Base-by-base conservation (phyloP, 768 basidiomycete genomes). In the Trametes sanguinea region DNA sequence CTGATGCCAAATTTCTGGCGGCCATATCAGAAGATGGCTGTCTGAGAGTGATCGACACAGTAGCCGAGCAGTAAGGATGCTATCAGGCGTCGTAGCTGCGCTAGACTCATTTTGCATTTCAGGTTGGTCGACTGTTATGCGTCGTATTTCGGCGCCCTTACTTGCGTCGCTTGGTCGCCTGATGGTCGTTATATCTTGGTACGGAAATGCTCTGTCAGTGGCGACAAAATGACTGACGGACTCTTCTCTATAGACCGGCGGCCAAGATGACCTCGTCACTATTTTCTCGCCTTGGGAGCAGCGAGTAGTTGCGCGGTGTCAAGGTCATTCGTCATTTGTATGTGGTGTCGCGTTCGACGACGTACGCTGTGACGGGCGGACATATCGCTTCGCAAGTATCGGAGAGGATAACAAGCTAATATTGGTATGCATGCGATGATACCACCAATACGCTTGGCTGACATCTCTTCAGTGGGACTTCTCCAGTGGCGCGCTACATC, bases 341-440 rank as follows among this genome's bases (percentile, higher is more conserved):
- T 89, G 93, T 0, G 81, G 86, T 10, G 83, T 98, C 16, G 88
- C 90, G 2, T 98, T 98, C 72, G 97, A 99, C 72, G 87, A 89
- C n/a, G 78, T 87, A 33, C 84, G 90, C 17, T 92, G 92, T 66
- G 93, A 95, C 66, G 89, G 90, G 32, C 82, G 95, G 37, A 93
- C 94, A 44, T 96, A 98, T 70, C 84, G 96, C 7, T 98, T 99
- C 69, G 94, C 90, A 2, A 95, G 93, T 69, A 94, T 98, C 2
- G 97, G 95, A 16, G 96, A 98, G 73, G 97, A 99, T 69, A 97
- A 95, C 72, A 95, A 95, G 72, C 70, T 99, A 4, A 90, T 97
- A 46, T 71, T 98, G 66, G 95, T 95, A 71, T 56, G 85, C 73
- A 29, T 40, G n/a, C 35, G 27, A 32, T 32, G 22, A 16, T 14